Evolutionary conservation across 208 protist genomes (phyloP).

Genomic region (Trypanosoma rangeli): DNA sequence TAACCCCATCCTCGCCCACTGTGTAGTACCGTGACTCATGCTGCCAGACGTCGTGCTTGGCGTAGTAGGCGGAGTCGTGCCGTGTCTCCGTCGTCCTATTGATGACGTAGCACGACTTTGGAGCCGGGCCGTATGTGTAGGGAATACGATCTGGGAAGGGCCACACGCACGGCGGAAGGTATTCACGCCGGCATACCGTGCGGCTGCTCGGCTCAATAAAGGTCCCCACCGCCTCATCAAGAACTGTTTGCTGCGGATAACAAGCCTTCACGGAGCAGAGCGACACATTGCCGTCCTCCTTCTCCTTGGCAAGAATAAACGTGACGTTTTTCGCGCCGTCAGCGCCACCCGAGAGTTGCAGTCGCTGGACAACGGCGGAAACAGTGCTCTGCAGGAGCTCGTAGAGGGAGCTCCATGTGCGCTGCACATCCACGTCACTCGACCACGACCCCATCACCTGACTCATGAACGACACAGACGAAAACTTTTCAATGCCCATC

Average conservation of each 20-base stretch:
- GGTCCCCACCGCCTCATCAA: neutral
- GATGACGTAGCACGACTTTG: constrained; percentile 12
- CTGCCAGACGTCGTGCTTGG: constrained; percentile 28
- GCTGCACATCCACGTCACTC: constrained; percentile 23
- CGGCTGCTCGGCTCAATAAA: constrained; percentile 34
- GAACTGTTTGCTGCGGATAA: constrained; percentile 17
- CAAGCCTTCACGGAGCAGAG: constrained; percentile 21
- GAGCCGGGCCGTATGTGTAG: constrained; percentile 33
- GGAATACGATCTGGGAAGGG: constrained; percentile 44
- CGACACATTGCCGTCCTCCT: constrained; percentile 9
- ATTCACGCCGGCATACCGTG: constrained; percentile 35
- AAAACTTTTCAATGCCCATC: constrained; percentile 33
- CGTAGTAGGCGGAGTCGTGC: constrained; percentile 28
- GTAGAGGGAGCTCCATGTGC: constrained; percentile 31
- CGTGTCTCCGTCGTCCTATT: constrained; percentile 29
- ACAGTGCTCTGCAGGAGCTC: constrained; percentile 24
- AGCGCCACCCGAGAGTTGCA: neutral
- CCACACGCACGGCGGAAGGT: constrained; percentile 37
- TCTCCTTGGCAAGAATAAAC: constrained; percentile 26
- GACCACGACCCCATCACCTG: constrained; percentile 22
- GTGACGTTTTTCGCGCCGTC: neutral
- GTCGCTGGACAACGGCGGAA: constrained; percentile 1
- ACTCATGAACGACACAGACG: constrained; percentile 19
- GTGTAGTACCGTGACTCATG: constrained; percentile 22
- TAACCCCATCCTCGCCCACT: constrained; percentile 22